Evolutionary conservation across 2,329 filamentous ascomycete genomes (phyloP), one percentile per base, ranked within the genome.

Genomic region (Alternaria sp.): DNA sequence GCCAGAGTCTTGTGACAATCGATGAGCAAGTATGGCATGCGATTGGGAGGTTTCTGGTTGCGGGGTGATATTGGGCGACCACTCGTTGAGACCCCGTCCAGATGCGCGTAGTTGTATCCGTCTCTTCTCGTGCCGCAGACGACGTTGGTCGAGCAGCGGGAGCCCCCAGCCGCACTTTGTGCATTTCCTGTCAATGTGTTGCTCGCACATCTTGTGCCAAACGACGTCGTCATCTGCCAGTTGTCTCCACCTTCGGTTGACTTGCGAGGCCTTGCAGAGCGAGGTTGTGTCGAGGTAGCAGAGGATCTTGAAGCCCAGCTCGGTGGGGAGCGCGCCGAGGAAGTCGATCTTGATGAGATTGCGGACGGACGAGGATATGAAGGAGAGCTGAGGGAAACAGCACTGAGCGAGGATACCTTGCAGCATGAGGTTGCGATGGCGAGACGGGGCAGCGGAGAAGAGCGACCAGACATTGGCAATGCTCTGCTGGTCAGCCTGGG

Each of bases 281-380:
- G 94, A 97, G 2, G 91, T 91, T 1, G 94, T 97, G 78, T 99
- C 95, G 59, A 99, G 89, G 71, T 91, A 95, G 70, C 91, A 94
- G 3, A 99, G 85, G 38, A 99, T 94, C 79, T 96, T 96, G 81
- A 96, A 95, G 18, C 93, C 92, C 32, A 99, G 86, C 80, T 99
- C 95, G 41, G 90, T 86, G 5, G 95, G 95, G 0, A 99, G 85
- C 7, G 94, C 93, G 34, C 91, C 88, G 51, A 99, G 83, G 76
- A 98, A 99, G 81, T 99, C 95, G 81, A 99, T 98, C 79, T 96
- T 95, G 73, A 99, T 94, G 64, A 98, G 90, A 67, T 98, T 94
- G 64, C 93, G 91, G 46, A 99, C 92, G 67, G 93, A 92, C 62
- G 92, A 89, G 2, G 94, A 95, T 58, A 99, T 90, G 68, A 92